Conservation (phyloP, 176 grass and related monocot genomes). For the Saccharum spontaneum region DNA sequence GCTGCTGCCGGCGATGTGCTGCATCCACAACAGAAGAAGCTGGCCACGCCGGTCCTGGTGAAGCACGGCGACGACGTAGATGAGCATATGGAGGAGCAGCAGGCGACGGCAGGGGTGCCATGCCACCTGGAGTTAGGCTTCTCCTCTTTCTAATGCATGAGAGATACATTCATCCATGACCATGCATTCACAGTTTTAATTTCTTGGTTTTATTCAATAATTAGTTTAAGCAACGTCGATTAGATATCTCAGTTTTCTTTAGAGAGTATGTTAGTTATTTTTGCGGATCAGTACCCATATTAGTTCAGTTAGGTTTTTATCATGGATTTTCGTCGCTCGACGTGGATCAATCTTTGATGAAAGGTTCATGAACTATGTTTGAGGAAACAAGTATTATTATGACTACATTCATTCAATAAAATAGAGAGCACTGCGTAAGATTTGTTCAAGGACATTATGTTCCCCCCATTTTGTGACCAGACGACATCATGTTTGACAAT, state of each 20-base stretch:
- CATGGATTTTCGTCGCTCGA: background rate
- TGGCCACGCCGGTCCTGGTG: background rate
- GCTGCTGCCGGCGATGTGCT: background rate
- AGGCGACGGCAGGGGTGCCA: background rate
- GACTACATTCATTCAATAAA: background rate
- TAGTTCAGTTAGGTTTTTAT: background rate
- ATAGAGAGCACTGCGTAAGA: background rate
- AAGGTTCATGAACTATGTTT: background rate
- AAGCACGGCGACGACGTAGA: conserved; percentile 7
- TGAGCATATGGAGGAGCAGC: conserved; percentile 23
- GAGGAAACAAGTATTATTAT: background rate
- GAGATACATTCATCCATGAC: conserved; percentile 24
- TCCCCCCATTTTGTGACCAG: no score
- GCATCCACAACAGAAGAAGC: background rate
- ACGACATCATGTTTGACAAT: no score
- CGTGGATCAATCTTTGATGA: background rate
- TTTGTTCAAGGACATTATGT: background rate
- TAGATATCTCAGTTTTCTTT: background rate
- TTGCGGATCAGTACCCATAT: background rate
- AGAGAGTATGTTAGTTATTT: background rate
- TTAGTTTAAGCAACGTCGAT: background rate
- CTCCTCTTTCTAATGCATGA: conserved; percentile 36
- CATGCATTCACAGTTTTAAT: background rate
- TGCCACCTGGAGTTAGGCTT: conserved; percentile 47
- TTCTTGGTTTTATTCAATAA: background rate